phyloP scores from a whole-genome alignment of 1,284 basidiomycete genomes.

The Leccinum subrobustum region DNA sequence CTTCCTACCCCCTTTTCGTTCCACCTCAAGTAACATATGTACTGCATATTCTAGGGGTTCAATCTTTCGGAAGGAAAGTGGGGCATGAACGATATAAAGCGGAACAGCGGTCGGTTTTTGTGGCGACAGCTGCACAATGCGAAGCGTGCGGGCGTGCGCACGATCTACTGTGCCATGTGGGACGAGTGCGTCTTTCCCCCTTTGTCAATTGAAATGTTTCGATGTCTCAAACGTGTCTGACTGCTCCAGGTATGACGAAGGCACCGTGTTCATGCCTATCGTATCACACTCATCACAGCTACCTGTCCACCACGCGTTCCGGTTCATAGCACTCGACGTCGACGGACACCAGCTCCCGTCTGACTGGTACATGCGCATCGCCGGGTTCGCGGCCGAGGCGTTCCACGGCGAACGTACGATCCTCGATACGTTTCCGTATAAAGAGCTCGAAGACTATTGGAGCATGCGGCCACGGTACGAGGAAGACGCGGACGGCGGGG shows the following conservation, averaged over 20 bases:
- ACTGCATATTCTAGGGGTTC: conserved; percentile 45
- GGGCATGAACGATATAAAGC: conserved; percentile 62
- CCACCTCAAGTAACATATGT: background rate
- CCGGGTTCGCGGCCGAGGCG: conserved; percentile 66
- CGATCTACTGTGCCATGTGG: conserved; percentile 80
- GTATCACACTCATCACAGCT: conserved; percentile 55
- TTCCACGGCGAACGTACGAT: conserved; percentile 61
- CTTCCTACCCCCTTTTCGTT: background rate
- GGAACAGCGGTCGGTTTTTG: conserved; percentile 68
- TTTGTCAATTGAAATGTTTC: background rate
- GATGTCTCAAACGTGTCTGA: conserved; percentile 1
- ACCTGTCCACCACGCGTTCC: conserved; percentile 53
- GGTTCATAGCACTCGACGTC: conserved; percentile 67
- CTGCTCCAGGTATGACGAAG: conserved; percentile 67
- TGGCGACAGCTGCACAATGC: conserved; percentile 75
- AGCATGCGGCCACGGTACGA: conserved; percentile 58
- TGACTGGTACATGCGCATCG: conserved; percentile 82
- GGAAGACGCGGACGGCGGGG: conserved; percentile 22
- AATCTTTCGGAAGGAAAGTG: conserved; percentile 68
- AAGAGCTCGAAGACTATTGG: conserved; percentile 77
- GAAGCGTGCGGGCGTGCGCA: conserved; percentile 57
- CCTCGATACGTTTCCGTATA: conserved; percentile 63
- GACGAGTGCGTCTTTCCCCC: conserved; percentile 58
- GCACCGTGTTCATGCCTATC: conserved; percentile 72
- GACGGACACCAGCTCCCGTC: conserved; percentile 70